Base-by-base conservation (phyloP, 345 rosid species). In the Linum trigynum region DNA sequence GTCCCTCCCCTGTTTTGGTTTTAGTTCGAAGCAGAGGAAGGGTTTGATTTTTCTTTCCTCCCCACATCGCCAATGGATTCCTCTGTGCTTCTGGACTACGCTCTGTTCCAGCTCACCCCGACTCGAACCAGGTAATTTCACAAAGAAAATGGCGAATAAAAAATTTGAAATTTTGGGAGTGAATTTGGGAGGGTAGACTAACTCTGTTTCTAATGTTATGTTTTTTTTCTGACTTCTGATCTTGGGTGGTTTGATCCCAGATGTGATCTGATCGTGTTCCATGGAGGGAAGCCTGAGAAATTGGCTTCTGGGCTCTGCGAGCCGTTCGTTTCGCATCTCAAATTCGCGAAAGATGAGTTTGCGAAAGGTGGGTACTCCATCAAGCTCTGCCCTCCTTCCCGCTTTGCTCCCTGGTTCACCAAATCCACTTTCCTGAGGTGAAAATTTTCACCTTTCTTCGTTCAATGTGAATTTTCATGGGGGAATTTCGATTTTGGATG, bases 71-170 rank as follows among this genome's bases (percentile, higher is more conserved):
- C n/a, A n/a, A 90, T 90, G 97, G 89, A 83, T 57, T 78, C 87
- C 5, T 42, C 79, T 57, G 65, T 80, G 70, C 65, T 76, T 4
- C 86, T 90, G 42, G 95, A 90, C 75, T 79, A 77, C 55, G 95
- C 95, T 64, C 74, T 90, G 77, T 83, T 91, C 69, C 96, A 86
- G 53, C 96, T 91, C 77, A 91, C 92, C 59, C 97, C 96, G n/a
- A 86, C 96, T 80, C 80, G 97, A 16, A 88, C 96, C 53, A 91
- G 95, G 97, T 88, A 56, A 17, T 32, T 42, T n/a, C n/a, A n/a
- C n/a, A n/a, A n/a, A n/a, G n/a, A n/a, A 42, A 42, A 42, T 1
- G 48, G 48, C n/a, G n/a, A n/a, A n/a, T n/a, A n/a, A 10, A 10
- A 1, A 42, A 42, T 3, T 36, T 39, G 11, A 32, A 43, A 50